Conservation (phyloP, 768 basidiomycete species). For the Trametes punicea region DNA sequence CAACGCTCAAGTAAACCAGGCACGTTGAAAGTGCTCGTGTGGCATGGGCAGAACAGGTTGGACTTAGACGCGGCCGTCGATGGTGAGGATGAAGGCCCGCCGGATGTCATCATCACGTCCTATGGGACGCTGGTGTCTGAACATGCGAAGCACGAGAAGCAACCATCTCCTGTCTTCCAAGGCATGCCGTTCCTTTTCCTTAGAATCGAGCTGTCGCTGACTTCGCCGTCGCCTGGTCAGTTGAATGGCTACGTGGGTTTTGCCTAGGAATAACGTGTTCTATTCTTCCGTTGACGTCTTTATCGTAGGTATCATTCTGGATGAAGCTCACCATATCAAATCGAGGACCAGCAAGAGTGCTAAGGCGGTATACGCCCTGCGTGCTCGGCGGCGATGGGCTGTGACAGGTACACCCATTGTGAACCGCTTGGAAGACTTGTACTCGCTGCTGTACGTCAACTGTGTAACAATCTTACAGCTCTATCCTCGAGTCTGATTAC, state of each 20-base stretch:
- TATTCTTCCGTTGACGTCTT: neutral
- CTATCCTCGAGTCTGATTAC: neutral
- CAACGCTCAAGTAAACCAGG: constrained; percentile 74
- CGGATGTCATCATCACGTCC: constrained; percentile 85
- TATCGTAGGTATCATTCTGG: constrained; percentile 56
- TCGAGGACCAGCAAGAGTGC: constrained; percentile 85
- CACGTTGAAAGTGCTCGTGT: constrained; percentile 63
- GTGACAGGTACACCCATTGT: constrained; percentile 96
- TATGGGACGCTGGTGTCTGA: constrained; percentile 93
- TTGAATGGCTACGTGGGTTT: constrained; percentile 63
- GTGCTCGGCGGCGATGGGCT: constrained; percentile 81
- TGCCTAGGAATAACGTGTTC: neutral
- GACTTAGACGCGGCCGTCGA: constrained; percentile 61
- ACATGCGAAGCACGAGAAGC: constrained; percentile 65
- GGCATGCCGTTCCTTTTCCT: constrained; percentile 39
- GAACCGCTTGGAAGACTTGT: constrained; percentile 89
- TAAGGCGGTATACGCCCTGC: constrained; percentile 82
- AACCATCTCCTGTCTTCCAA: constrained; percentile 68
- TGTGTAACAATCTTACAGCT: no score
- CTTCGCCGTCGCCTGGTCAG: constrained; percentile 35
- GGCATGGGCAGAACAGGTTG: constrained; percentile 87
- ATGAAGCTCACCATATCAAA: constrained; percentile 96
- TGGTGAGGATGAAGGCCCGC: constrained; percentile 44
- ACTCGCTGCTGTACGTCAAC: constrained; percentile 63
- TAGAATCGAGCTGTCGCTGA: neutral